Base-by-base conservation (phyloP, 1,284 basidiomycete species). In the Inonotus hispidus region DNA sequence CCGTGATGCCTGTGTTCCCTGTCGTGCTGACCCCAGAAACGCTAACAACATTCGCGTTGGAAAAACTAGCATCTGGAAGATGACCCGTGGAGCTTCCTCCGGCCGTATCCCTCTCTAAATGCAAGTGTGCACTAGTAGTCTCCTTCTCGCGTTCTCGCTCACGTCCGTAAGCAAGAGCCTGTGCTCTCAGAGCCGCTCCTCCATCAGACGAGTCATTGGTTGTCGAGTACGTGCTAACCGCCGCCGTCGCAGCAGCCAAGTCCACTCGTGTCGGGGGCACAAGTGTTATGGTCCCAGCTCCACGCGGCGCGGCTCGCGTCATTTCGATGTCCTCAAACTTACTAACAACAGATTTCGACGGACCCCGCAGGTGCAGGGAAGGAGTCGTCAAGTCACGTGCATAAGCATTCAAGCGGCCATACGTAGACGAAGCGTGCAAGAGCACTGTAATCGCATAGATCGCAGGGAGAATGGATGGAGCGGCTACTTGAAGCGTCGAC, bases 381-480 rank as follows among this genome's bases (percentile, higher is more conserved):
- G 41, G n/a, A 21, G 41, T 2, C 16, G 41, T 43, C 7, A 1
- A n/a, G 19, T 43, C 5, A 7, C 41, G 41, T 16, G 2, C 16
- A 43, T n/a, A 16, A 56, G 23, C 13, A 21, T 37, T 46, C 5
- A 49, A 38, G 27, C 25, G 45, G 38, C 29, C n/a, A 29, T 56
- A 37, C 19, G 53, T 38, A n/a, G 52, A 57, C 5, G 41, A 39
- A 11, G 56, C 54, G 19, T 59, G 52, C 29, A 60, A 41, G 47
- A 60, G 32, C 19, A 63, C 58, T 2, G 62, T 63, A 16, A 56
- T 63, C 10, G 58, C 62, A 37, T 63, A 63, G 35, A 63, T 23
- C 4, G 43, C 58, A 14, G 62, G 58, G 25, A 63, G 53, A n/a
- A 63, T 32, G n/a, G 56, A 25, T n/a, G 53, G 39, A 8, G 58